phyloP scores from a whole-genome alignment of 805 yeast species.

The Metschnikowia corniflorae region DNA sequence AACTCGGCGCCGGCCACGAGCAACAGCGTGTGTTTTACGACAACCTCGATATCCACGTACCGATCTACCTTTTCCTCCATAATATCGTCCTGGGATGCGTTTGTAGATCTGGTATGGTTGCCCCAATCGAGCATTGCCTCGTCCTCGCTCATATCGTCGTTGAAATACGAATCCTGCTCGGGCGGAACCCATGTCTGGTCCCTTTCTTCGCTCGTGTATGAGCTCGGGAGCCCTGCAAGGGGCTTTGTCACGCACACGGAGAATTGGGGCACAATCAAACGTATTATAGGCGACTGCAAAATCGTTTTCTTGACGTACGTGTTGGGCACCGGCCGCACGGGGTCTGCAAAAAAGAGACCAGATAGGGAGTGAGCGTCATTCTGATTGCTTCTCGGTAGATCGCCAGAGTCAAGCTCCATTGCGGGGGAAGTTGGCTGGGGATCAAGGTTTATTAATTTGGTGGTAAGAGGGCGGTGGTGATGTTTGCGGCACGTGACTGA shows the following conservation, averaged over 20 bases:
- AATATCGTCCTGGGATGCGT: slow-evolving; percentile 1
- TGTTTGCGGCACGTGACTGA: no score
- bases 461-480: no score
- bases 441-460: no score
- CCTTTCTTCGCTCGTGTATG: slow-evolving; percentile 35
- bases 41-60: slow-evolving; percentile 20
- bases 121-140: slow-evolving; percentile 20
- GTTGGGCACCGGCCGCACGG: slow-evolving; percentile 1
- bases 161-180: slow-evolving; percentile 37
- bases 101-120: neutral
- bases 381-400: no score
- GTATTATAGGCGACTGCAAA: slow-evolving; percentile 39
- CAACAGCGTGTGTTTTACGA: slow-evolving; percentile 32
- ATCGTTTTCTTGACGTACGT: slow-evolving; percentile 33
- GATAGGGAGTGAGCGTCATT: no score
- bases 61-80: slow-evolving; percentile 5
- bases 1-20: slow-evolving; percentile 29
- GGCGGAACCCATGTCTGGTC: slow-evolving; percentile 31
- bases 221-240: slow-evolving; percentile 31
- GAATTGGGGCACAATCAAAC: slow-evolving; percentile 32
- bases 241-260: slow-evolving; percentile 30
- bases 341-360: slow-evolving; percentile 3
- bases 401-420: neutral
- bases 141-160: slow-evolving; percentile 35
- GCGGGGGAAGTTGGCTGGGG: no score